A percentile compares a stretch with the other conserved stretches of the same genome.
Evolutionary conservation across 768 basidiomycete species (phyloP).

Genomic region (Pholiota microspora): DNA sequence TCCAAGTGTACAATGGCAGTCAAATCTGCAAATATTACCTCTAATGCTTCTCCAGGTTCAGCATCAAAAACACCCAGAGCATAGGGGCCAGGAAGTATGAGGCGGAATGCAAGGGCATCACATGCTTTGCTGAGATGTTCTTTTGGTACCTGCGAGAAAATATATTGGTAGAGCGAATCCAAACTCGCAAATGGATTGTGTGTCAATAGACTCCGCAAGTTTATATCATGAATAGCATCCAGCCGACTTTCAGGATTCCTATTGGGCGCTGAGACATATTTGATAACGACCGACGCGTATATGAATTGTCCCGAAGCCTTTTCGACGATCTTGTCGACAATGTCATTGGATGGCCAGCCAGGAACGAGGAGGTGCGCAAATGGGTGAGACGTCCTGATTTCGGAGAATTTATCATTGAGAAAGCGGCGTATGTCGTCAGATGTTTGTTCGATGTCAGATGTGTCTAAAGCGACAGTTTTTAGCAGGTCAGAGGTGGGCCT

Average conservation of each 20-base stretch:
- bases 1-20: background rate
- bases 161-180: conserved; percentile 3
- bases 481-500: background rate
- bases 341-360: background rate
- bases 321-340: background rate
- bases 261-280: background rate
- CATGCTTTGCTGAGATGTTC: background rate
- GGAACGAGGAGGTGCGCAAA: background rate
- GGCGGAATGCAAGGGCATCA: background rate
- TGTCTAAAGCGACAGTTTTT: background rate
- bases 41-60: background rate
- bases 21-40: background rate
- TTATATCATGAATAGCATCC: background rate
- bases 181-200: conserved; percentile 2
- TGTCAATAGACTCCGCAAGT: background rate
- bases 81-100: background rate
- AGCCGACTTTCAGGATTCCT: background rate
- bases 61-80: background rate
- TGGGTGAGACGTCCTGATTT: background rate
- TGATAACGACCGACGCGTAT: conserved; percentile 3
- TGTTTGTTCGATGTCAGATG: background rate
- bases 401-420: background rate
- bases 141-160: background rate
- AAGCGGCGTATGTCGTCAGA: background rate
- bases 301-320: conserved; percentile 7